Conservation (phyloP, 2,329 filamentous ascomycete species). For the Penicillium fuscoglaucum region DNA sequence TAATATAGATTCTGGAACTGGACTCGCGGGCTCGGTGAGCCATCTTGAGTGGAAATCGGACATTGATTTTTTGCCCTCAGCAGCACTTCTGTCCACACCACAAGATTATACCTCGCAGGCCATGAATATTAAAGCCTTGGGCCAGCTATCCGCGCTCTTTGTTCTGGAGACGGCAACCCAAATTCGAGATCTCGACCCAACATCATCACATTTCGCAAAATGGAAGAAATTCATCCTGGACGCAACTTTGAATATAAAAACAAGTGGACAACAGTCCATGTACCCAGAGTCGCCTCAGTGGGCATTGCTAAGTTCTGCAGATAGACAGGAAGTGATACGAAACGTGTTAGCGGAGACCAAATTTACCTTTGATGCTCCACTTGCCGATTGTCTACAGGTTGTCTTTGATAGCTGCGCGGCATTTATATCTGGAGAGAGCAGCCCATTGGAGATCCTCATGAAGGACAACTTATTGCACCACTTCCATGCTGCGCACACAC, state of each 20-base stretch:
- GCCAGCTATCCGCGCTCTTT: neutral
- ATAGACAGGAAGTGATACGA: neutral
- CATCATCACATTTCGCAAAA: neutral
- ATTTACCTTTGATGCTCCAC: slow-evolving; percentile 8
- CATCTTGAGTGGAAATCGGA: slow-evolving; percentile 8
- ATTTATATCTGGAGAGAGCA: neutral
- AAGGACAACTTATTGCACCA: slow-evolving; percentile 3
- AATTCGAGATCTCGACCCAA: neutral
- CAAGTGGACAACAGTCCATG: neutral
- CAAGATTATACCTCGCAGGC: neutral
- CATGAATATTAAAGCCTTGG: slow-evolving; percentile 3
- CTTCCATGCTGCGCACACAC: slow-evolving; percentile 8
- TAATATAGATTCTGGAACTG: neutral
- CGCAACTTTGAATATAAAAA: neutral
- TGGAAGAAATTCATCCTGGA: slow-evolving; percentile 3
- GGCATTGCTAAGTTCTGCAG: neutral
- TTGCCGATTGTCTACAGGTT: neutral
- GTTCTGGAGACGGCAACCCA: neutral
- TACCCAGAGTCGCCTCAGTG: neutral
- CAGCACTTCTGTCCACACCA: neutral
- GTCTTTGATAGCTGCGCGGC: neutral
- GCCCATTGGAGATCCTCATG: slow-evolving; percentile 9
- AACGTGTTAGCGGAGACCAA: neutral
- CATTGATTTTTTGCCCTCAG: neutral
- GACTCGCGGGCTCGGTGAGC: neutral